Evolutionary conservation across 306 rosid genomes (phyloP).

Genomic region (Crotalaria pallida): DNA sequence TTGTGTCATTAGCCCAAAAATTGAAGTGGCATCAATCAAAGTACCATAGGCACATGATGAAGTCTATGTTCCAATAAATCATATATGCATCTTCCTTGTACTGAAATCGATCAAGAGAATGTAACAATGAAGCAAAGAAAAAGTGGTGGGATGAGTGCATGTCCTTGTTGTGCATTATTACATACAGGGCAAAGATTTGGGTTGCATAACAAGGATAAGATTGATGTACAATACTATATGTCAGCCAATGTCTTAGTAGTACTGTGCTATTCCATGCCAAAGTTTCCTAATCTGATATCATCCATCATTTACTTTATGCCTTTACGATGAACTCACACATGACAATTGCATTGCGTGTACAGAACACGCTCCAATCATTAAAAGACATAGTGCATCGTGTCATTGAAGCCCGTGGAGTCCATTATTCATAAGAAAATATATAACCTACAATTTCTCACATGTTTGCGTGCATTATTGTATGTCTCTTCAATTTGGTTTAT

Average conservation of each 20-base stretch:
- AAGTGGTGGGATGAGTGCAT: background rate
- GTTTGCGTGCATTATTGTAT: too few species aligned
- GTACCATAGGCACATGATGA: background rate
- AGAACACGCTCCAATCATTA: slow-evolving; percentile 20
- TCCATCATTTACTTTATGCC: background rate
- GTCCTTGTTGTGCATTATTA: background rate
- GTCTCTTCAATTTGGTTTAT: background rate
- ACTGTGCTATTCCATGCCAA: background rate
- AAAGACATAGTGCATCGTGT: slow-evolving; percentile 15
- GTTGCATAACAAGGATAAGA: slow-evolving; percentile 13
- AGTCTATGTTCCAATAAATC: background rate
- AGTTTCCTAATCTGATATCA: slow-evolving; percentile 7
- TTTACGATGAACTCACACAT: background rate
- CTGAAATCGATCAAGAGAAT: background rate
- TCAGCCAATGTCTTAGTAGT: background rate
- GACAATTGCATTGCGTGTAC: background rate
- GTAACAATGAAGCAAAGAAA: background rate
- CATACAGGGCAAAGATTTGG: background rate
- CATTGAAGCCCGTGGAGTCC: background rate
- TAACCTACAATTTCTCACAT: slow-evolving; percentile 12
- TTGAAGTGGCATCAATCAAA: background rate
- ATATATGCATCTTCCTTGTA: background rate
- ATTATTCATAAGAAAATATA: background rate
- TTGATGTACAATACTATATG: background rate
- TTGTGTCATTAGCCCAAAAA: background rate